Evolutionary conservation across 306 rosid species (phyloP).

Genomic region (Pterocarpus santalinus): DNA sequence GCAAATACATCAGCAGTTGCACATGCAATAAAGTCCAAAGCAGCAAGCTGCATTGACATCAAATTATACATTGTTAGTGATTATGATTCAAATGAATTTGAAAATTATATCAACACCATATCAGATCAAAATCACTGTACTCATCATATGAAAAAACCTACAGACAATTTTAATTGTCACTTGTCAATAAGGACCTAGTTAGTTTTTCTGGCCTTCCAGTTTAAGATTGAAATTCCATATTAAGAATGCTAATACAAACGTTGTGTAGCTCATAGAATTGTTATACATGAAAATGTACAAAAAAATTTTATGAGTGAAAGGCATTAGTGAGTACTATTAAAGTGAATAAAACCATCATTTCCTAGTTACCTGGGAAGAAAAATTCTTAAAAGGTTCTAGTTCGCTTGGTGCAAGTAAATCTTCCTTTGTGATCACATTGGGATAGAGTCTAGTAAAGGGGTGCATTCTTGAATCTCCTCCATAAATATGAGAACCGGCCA

Average conservation of each 20-base stretch:
- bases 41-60: slow-evolving; percentile 79
- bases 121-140: too few relatives aligned
- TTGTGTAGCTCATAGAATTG: neutral
- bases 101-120: neutral
- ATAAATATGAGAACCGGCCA: slow-evolving; percentile 89
- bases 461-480: slow-evolving; percentile 80
- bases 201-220: too few relatives aligned
- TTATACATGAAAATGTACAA: too few relatives aligned
- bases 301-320: neutral
- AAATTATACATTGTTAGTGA: neutral
- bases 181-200: too few relatives aligned
- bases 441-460: slow-evolving; percentile 81
- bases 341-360: neutral
- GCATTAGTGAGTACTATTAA: neutral
- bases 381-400: slow-evolving; percentile 85
- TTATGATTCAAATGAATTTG: neutral
- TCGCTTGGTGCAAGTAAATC: slow-evolving; percentile 72
- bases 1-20: slow-evolving; percentile 94
- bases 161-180: too few relatives aligned
- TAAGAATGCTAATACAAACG: too few relatives aligned
- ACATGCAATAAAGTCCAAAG: slow-evolving; percentile 92
- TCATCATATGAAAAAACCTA: neutral
- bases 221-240: too few relatives aligned
- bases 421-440: slow-evolving; percentile 91
- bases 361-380: slow-evolving; percentile 82